These are phyloP conservation scores for Coemansia asiatica DNA, from an alignment of 192 early-diverging fungal genomes.

Conservation along the genomic window DNA sequence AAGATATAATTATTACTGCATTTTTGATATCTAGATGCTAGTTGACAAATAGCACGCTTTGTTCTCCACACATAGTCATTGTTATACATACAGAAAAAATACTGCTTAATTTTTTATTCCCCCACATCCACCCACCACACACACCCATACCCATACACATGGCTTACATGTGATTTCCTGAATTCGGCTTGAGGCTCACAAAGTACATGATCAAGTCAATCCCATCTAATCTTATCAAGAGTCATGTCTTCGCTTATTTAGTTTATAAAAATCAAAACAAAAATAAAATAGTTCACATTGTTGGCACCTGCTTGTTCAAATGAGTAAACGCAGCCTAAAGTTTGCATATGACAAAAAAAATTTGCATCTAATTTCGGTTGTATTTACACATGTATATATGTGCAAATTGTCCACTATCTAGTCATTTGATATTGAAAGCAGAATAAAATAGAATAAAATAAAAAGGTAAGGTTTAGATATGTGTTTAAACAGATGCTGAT, in stretches of 20 bases:
- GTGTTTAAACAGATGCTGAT: not conserved
- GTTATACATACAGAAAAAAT: not conserved
- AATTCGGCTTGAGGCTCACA: not conserved
- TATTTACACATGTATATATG: not conserved
- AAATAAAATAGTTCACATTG: slow-evolving; percentile 2
- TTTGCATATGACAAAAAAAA: not conserved
- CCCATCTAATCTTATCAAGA: not conserved
- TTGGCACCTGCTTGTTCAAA: not conserved
- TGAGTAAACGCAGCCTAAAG: slow-evolving; percentile 4
- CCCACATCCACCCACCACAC: no score
- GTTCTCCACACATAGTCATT: not conserved
- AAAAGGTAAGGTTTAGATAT: not conserved
- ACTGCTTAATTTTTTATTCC: not conserved
- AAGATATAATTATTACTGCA: not conserved
- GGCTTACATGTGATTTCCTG: not conserved
- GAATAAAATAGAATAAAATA: not conserved
- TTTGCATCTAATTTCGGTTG: not conserved
- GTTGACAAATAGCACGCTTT: not conserved
- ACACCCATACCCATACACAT: slow-evolving; percentile 4
- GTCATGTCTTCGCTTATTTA: not conserved
- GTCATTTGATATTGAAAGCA: not conserved
- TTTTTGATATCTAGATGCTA: not conserved
- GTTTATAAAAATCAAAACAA: not conserved
- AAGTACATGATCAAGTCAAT: not conserved
- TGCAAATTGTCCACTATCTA: not conserved